Conservation (phyloP, 2,329 filamentous ascomycete species). For the Venturia carpophila region DNA sequence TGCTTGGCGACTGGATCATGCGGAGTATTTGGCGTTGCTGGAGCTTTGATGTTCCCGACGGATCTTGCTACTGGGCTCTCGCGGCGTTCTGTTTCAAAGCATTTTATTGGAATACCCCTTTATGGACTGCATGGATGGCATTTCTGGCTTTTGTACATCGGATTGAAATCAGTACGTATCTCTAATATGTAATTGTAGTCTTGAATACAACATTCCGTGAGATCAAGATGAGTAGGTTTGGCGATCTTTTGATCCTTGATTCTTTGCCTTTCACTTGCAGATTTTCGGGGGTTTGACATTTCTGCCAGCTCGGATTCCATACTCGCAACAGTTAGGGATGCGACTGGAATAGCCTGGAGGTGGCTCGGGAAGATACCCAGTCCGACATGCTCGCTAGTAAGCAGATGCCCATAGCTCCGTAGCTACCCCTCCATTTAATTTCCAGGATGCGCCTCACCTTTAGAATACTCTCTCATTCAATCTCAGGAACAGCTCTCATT, state of each 20-base stretch:
- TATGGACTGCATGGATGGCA: neutral
- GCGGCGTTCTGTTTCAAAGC: neutral
- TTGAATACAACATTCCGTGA: neutral
- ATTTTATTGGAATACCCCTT: conserved; percentile 5
- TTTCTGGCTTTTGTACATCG: neutral
- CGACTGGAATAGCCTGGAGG: neutral
- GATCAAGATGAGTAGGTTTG: too few species aligned
- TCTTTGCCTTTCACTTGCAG: too few species aligned
- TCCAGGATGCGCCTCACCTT: neutral
- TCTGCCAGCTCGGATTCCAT: too few species aligned
- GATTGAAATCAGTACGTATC: neutral
- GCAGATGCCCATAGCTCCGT: neutral
- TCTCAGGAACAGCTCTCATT: neutral
- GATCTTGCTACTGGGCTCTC: neutral
- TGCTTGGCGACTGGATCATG: neutral
- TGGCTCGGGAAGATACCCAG: neutral
- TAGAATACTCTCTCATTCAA: neutral
- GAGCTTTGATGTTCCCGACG: neutral
- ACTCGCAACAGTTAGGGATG: too few species aligned
- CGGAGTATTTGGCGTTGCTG: neutral
- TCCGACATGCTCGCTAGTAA: neutral
- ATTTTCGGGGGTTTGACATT: too few species aligned
- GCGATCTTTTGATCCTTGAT: too few species aligned
- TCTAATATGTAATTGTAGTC: conserved; percentile 8
- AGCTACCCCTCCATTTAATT: neutral